Evolutionary conservation across 305 asterid genomes (phyloP), one percentile per base, ranked within the genome.

Genomic region (Solanum hybrid): DNA sequence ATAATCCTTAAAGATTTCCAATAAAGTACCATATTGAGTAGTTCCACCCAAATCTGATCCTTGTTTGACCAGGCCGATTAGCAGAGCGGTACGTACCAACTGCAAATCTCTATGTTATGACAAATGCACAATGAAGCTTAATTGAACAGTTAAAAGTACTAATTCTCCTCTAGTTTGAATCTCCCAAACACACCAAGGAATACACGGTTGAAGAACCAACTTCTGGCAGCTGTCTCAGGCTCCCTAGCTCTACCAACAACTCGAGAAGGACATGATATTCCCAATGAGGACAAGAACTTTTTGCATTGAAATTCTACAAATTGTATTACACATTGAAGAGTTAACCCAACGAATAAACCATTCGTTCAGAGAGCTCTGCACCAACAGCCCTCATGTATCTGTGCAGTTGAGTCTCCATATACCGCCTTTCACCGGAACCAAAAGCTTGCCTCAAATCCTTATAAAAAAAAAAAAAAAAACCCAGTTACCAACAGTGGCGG

Each of bases 361-460:
- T 95, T 89, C 94, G 92, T 91, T 93, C 92, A 36, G 98, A 93
- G 80, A 97, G 99, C 90, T 97, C 98, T 6, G 90, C 85, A 71
- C 99, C 99, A 90, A 97, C 98, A 81, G 90, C 97, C 87, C 90
- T 92, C 89, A 87, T 92, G 90, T 96, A 96, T 89, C 94, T 91
- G 87, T 87, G 95, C 91, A 97, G 85, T 92, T 92, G 97, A 78
- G 88, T 91, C 90, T 96, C 97, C 71, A 97, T 36, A 22, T 61
- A 92, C 91, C 74, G 93, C 94, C 96, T 95, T 91, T 90, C 93
- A 51, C 89, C 87, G 67, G 96, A 92, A 90, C 94, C 98, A 57
- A 95, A 93, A 33, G 98, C 98, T 31, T 94, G 94, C 22, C 86
- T 91, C 74, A 97, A 89, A 79, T 95, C 99, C 99, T 97, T 93